Evolutionary conservation across 176 grass and related monocot genomes (phyloP).

Genomic region (Juncus inflexus): DNA sequence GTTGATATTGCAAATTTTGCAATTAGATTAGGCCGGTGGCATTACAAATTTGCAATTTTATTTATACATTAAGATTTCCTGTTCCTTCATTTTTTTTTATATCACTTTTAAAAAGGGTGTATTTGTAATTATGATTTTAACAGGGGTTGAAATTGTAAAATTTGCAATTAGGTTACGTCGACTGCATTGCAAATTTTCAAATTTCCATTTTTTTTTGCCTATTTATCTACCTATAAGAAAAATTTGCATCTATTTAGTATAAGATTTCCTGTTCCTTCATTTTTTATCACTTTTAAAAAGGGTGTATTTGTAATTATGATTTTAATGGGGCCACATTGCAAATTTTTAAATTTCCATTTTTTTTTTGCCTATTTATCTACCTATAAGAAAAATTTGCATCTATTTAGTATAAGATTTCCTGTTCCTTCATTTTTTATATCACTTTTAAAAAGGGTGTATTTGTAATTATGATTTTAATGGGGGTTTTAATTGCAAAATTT

Average conservation of each 20-base stretch:
- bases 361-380: too few species aligned
- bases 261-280: too few species aligned
- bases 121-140: slow-evolving; percentile 13
- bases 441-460: slow-evolving; percentile 26
- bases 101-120: slow-evolving; percentile 19
- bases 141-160: not conserved
- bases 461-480: not conserved
- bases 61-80: not conserved
- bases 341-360: too few species aligned
- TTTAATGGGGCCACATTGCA: slow-evolving; percentile 45
- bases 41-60: slow-evolving; percentile 25
- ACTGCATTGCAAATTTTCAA: slow-evolving; percentile 50
- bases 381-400: too few species aligned
- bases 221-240: too few species aligned
- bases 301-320: slow-evolving; percentile 21
- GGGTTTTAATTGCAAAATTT: not conserved
- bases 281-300: slow-evolving; percentile 21
- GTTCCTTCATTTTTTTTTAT: not conserved
- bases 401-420: not conserved
- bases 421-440: slow-evolving; percentile 3
- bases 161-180: slow-evolving; percentile 64
- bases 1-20: slow-evolving; percentile 3
- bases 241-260: too few species aligned
- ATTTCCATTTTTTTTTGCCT: too few species aligned
- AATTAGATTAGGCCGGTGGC: slow-evolving; percentile 82